Conservation (phyloP, 2,329 filamentous ascomycete genomes). For the Botrytis sinoallii region DNA sequence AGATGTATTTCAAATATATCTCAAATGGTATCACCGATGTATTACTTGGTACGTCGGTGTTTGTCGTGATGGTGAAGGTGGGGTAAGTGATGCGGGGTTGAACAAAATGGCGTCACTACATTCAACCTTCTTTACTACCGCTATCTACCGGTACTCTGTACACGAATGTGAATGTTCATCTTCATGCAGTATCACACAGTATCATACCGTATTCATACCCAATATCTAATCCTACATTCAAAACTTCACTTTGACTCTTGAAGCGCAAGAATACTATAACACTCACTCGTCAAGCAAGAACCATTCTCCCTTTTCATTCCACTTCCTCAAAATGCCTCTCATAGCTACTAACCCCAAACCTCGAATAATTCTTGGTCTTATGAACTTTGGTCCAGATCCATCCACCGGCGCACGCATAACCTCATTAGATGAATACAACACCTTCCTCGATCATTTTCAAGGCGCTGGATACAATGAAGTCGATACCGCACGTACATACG, state of each 20-base stretch:
- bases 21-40: not conserved
- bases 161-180: not conserved
- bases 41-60: not conserved
- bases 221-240: not conserved
- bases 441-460: conserved; percentile 72
- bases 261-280: not conserved
- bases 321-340: conserved; percentile 32
- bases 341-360: conserved; percentile 46
- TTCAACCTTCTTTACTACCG: not conserved
- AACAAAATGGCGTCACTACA: not conserved
- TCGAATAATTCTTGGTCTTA: conserved; percentile 73
- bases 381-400: conserved; percentile 74
- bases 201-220: not conserved
- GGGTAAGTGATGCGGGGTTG: not conserved
- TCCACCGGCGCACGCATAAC: conserved; percentile 68
- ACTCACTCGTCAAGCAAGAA: not conserved
- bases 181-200: not conserved
- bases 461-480: conserved; percentile 78
- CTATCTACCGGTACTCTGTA: not conserved
- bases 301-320: not conserved
- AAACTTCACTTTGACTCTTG: not conserved
- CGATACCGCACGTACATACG: conserved; percentile 77
- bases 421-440: conserved; percentile 61
- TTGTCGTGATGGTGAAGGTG: not conserved
- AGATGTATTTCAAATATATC: not conserved